Evolutionary conservation across 2,329 filamentous ascomycete species (phyloP), one percentile per base, ranked within the genome.

Genomic region (Paracamarosporium sp.): DNA sequence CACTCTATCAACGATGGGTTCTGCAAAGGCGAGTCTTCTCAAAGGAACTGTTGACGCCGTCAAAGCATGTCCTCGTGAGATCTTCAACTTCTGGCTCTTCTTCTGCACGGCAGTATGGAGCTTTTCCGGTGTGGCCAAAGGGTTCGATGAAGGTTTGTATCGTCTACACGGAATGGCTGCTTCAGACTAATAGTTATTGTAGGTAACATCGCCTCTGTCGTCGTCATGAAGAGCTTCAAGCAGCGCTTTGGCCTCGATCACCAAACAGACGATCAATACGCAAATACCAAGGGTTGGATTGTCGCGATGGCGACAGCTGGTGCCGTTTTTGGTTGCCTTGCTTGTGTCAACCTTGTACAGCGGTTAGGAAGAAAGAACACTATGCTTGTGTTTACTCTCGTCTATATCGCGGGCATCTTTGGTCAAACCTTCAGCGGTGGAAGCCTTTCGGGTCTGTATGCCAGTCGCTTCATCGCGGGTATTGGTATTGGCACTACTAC

Each of bases 351-450:
- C 22, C 53, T 61, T n/a, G 55, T 52, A 6, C 56, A 61, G 36
- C 30, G 43, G 9, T 41, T 54, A 20, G 59, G 59, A 13, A 50
- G 56, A 31, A 61, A 53, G 35, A 50, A 55, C 17, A 59, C 59
- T 6, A 47, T 61, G 41, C 52, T 56, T 3, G 28, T 50, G 6
- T 58, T 58, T n/a, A 61, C 56, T 12, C 7, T 54, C n/a, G 31
- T 61, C 13, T 61, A 61, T 43, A 54, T 61, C 24, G 56, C 56
- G n/a, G 59, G 59, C 5, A 51, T 61, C 15, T 55, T 61, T 41
- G 59, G 59, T 27, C 74, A 75, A 35, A 65, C 70, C 0, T 72
- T 76, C 30, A 66, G 65, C 12, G 62, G 57, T 22, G 72, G 71
- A 0, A 73, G 56, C 1, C 50, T 76, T 4, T 55, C 56, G 0